Conservation (phyloP, 208 protist genomes). For the Crithidia fasciculata region DNA sequence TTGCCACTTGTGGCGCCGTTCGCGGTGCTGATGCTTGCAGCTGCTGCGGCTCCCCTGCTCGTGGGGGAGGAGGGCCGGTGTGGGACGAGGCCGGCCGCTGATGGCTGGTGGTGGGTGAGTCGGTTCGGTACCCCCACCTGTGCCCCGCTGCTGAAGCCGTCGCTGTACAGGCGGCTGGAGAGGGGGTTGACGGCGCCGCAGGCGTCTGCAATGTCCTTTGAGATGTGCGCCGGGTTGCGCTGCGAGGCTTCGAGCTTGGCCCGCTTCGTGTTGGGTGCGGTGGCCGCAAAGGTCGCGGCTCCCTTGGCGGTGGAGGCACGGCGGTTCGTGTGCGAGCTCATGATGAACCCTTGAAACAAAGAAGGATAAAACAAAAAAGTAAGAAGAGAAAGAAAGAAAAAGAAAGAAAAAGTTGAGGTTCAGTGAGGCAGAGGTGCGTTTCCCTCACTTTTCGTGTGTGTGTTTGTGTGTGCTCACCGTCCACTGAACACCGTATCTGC, state of each 20-base stretch:
- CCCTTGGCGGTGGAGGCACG: constrained; percentile 9
- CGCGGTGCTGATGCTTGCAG: neutral
- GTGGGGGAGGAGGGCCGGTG: constrained; percentile 2
- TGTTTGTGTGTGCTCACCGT: too few species aligned
- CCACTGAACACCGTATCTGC: neutral
- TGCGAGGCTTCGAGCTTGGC: constrained; percentile 54
- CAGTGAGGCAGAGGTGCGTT: too few species aligned
- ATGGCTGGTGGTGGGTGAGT: constrained; percentile 40
- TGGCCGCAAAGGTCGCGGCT: constrained; percentile 1
- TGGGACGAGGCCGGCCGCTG: constrained; percentile 14
- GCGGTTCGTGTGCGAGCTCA: constrained; percentile 7
- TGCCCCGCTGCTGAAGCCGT: constrained; percentile 61
- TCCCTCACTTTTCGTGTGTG: too few species aligned
- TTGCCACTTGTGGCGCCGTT: neutral
- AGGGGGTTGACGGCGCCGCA: constrained; percentile 79
- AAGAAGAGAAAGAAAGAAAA: neutral
- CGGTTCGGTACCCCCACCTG: constrained; percentile 78
- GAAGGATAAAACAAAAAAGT: neutral
- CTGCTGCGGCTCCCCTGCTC: neutral
- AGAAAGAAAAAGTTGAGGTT: neutral
- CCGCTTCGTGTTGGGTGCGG: constrained; percentile 37
- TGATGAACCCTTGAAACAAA: neutral
- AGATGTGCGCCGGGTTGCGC: constrained; percentile 89
- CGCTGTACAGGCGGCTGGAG: constrained; percentile 69
- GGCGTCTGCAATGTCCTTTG: constrained; percentile 78